Evolutionary conservation across 495 filamentous ascomycete genomes (phyloP).

Genomic region (Talaromyces adpressus): DNA sequence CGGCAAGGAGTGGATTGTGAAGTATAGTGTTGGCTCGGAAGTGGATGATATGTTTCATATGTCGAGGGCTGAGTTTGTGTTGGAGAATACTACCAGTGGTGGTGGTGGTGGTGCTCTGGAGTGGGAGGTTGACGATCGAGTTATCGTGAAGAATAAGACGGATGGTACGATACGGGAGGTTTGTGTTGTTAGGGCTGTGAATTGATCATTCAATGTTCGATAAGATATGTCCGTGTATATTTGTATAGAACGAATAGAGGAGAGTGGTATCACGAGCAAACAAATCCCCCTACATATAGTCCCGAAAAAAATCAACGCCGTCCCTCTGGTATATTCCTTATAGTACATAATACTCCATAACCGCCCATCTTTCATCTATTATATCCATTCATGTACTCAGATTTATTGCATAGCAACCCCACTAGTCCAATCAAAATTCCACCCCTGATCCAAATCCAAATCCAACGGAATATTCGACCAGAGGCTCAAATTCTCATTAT

Average conservation of each 20-base stretch:
- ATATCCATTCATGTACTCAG: neutral
- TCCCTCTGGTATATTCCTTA: neutral
- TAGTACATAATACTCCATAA: neutral
- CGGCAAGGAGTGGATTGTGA: neutral
- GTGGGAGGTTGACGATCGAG: neutral
- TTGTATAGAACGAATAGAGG: neutral
- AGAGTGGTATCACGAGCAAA: neutral
- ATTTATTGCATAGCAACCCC: neutral
- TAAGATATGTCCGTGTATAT: neutral
- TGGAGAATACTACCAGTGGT: neutral
- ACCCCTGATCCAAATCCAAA: constrained; percentile 32
- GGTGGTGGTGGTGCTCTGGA: too few relatives aligned
- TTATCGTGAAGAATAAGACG: neutral
- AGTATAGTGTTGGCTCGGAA: neutral
- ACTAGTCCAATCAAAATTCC: constrained; percentile 29
- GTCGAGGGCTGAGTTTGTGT: neutral
- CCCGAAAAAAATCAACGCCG: neutral
- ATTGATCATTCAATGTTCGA: neutral
- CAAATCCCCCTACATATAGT: neutral
- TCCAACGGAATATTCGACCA: constrained; percentile 23
- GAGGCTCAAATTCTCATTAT: constrained; percentile 12
- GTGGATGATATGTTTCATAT: neutral
- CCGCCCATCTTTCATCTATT: neutral
- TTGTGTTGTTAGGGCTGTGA: neutral
- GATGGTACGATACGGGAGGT: neutral